Base-by-base conservation (phyloP, 345 rosid species). In the Chamaenerion angustifolium region DNA sequence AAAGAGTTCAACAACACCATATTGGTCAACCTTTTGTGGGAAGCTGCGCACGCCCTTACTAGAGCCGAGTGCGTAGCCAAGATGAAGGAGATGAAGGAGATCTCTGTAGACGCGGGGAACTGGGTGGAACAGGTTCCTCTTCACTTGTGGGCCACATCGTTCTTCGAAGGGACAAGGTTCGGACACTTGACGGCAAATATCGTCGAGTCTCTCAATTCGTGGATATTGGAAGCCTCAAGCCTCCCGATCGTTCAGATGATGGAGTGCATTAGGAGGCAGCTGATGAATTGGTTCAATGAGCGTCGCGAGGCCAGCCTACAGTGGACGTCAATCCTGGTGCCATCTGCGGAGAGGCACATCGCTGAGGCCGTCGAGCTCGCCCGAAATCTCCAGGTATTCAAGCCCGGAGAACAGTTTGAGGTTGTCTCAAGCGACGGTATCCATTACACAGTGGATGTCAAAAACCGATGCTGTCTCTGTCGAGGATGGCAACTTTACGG, bases 211-310 rank as follows among this genome's bases (percentile, higher is more conserved):
- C 42, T 92, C 23, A 92, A 84, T 68, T 56, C 80, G 16, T 92
- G 95, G 98, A 92, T 92, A 45, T 62, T 73, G 12, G 98, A 92
- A 65, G 98, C 98, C 13, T 83, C 95, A 1, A 96, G 98, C 16
- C 98, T 84, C 70, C 98, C 98, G 0, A 82, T 92, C 16, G 80
- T 92, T 57, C 96, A 87, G 82, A 92, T 92, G 98, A 84, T 87
- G 95, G 96, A 87, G 64, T 87, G 95, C 67, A 87, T 92, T 53
- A 75, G 96, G 72, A 78, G 98, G 70, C 96, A 92, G 69, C 78
- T 92, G 12, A 92, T 92, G 96, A 84, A 89, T 46, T 92, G 98
- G 96, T 92, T 92, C 72, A 92, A 84, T 15, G 96, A 87, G 56
- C 83, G 95, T 37, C 79, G 95, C 0, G 98, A 92, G 64, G 74